Percentiles rank a stretch among this genome's conserved stretches.
Conservation (phyloP, 2,329 filamentous ascomycete species). For the Hansfordia pulvinata region DNA sequence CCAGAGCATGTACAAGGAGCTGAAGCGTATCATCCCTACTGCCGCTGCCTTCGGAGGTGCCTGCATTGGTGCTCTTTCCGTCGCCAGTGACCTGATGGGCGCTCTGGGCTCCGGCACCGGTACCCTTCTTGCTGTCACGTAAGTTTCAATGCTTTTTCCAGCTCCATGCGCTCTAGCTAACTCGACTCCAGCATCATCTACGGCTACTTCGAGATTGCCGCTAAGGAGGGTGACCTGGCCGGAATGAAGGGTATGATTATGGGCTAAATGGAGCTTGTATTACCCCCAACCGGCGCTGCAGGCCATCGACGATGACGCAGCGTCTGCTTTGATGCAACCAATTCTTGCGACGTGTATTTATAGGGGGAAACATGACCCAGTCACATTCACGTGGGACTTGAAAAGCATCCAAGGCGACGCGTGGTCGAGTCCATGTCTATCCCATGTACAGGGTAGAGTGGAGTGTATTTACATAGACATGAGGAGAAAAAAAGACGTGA, state of each 20-base stretch:
- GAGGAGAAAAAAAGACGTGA: too few species aligned
- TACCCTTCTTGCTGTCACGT: conserved; percentile 97
- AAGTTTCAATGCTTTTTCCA: conserved; percentile 33
- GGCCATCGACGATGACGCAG: too few species aligned
- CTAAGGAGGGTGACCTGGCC: conserved; percentile 91
- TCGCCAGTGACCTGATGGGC: conserved; percentile 88
- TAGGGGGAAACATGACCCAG: too few species aligned
- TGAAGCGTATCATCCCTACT: conserved; percentile 97
- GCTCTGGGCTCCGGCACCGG: conserved; percentile 93
- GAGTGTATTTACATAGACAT: too few species aligned
- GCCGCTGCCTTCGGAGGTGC: conserved; percentile 97
- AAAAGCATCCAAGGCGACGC: too few species aligned
- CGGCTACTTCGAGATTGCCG: conserved; percentile 97
- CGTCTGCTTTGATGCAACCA: too few species aligned
- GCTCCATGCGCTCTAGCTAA: conserved; percentile 18
- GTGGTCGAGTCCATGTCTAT: too few species aligned
- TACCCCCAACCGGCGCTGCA: too few species aligned
- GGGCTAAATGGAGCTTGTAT: too few species aligned
- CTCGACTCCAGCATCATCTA: conserved; percentile 73
- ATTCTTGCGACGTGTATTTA: too few species aligned
- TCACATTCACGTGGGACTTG: too few species aligned
- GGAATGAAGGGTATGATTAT: conserved; percentile 66
- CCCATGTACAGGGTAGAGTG: too few species aligned
- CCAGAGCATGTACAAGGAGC: conserved; percentile 99
- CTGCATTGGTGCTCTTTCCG: conserved; percentile 94